phyloP scores from a whole-genome alignment of 2,329 filamentous ascomycete species.

The Pseudogymnoascus sp. region DNA sequence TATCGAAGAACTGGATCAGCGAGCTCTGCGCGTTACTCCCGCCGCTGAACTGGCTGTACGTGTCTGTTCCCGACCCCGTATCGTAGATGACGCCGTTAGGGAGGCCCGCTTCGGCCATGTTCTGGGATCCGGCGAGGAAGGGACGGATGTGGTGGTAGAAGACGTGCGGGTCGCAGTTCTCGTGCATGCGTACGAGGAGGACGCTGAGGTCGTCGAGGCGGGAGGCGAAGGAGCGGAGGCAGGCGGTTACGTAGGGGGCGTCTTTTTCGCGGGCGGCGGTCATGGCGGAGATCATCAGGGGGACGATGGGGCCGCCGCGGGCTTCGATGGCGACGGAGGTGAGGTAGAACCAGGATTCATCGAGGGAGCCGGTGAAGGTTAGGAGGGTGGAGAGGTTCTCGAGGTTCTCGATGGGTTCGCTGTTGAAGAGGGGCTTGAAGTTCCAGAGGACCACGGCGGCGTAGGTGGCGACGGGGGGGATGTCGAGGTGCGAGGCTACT shows the following conservation, averaged over 20 bases:
- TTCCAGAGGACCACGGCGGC: constrained; percentile 93
- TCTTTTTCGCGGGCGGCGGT: constrained; percentile 67
- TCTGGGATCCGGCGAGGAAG: constrained; percentile 92
- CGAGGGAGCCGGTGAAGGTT: constrained; percentile 88
- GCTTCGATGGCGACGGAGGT: constrained; percentile 94
- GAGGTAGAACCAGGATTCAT: constrained; percentile 98
- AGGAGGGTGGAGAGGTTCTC: constrained; percentile 82
- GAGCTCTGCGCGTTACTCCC: constrained; percentile 97
- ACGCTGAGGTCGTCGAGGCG: constrained; percentile 74
- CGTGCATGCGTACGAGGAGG: constrained; percentile 83
- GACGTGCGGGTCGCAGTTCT: constrained; percentile 85
- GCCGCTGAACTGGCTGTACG: constrained; percentile 79
- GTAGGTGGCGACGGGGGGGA: constrained; percentile 91
- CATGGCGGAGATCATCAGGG: constrained; percentile 83
- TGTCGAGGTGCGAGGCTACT: constrained; percentile 68
- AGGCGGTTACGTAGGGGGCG: constrained; percentile 61
- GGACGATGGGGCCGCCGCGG: constrained; percentile 76
- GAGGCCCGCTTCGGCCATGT: constrained; percentile 90
- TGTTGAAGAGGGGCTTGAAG: constrained; percentile 81
- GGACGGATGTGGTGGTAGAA: constrained; percentile 97
- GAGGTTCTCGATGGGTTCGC: constrained; percentile 73
- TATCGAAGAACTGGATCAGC: constrained; percentile 94
- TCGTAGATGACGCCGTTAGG: constrained; percentile 85
- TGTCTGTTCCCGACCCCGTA: constrained; percentile 56
- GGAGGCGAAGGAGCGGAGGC: constrained; percentile 77